These are phyloP conservation scores for Saksenaea vasiformis DNA, from an alignment of 371 early-diverging fungal genomes.

Conservation along the genomic window DNA sequence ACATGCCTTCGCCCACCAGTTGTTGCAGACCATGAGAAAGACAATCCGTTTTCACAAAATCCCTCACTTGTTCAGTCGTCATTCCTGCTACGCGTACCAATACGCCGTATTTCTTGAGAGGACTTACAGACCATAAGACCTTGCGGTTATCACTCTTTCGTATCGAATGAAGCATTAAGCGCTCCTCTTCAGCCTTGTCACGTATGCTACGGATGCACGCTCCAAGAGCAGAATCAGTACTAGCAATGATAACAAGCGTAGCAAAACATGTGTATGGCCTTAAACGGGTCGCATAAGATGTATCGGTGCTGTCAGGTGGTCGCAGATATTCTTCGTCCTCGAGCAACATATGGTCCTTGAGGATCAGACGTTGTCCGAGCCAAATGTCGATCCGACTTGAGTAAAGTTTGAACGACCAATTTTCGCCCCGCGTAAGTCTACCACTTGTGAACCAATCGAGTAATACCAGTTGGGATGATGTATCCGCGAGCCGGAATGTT, in stretches of 20 bases:
- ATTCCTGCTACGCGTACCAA: conserved; percentile 48
- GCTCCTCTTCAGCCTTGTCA: conserved; percentile 28
- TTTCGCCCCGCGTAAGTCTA: conserved; percentile 69
- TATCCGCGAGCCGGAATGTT: conserved; percentile 42
- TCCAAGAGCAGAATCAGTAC: conserved; percentile 5
- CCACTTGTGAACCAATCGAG: conserved; percentile 87
- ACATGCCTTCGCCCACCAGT: conserved; percentile 49
- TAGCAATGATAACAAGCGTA: conserved; percentile 39
- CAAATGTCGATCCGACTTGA: conserved; percentile 60
- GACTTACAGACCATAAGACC: conserved; percentile 41
- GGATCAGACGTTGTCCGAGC: conserved; percentile 37
- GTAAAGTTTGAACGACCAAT: conserved; percentile 72
- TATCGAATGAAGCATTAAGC: conserved; percentile 28
- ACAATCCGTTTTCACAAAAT: conserved; percentile 47
- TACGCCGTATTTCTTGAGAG: conserved; percentile 28
- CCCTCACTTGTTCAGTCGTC: conserved; percentile 45
- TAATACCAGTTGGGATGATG: conserved; percentile 56
- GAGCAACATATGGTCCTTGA: conserved; percentile 68
- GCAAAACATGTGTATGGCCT: conserved; percentile 49
- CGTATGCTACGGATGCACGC: conserved; percentile 18
- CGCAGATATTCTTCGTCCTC: conserved; percentile 41
- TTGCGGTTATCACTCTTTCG: conserved; percentile 22
- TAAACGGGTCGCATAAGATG: conserved; percentile 40
- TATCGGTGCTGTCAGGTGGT: conserved; percentile 7
- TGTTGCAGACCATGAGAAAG: conserved; percentile 27